phyloP scores from a whole-genome alignment of 2,329 filamentous ascomycete species.

The Zopfia rhizophila region DNA sequence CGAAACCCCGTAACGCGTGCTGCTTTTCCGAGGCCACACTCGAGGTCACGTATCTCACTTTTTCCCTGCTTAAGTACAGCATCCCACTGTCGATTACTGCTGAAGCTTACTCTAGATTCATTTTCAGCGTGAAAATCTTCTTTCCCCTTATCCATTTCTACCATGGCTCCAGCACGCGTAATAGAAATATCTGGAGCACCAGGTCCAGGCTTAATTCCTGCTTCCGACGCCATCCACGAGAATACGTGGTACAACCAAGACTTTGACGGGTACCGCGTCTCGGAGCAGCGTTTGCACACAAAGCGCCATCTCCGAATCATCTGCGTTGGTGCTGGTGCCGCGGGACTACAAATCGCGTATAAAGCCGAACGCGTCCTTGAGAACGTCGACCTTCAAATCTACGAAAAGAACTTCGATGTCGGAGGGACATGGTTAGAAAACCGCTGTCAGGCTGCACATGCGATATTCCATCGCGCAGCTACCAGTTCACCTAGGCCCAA shows the following conservation, averaged over 20 bases:
- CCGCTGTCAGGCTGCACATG: conserved; percentile 19
- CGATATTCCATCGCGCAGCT: conserved; percentile 36
- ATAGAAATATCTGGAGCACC: conserved; percentile 11
- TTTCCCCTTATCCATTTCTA: conserved; percentile 4
- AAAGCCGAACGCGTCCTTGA: too few species aligned
- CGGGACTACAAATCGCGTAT: conserved; percentile 52
- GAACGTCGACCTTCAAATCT: conserved; percentile 5
- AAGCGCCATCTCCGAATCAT: conserved; percentile 22
- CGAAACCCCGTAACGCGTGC: too few species aligned
- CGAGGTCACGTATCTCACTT: too few species aligned
- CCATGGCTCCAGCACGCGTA: conserved; percentile 11
- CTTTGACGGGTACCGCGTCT: conserved; percentile 12
- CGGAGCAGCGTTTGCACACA: conserved; percentile 2
- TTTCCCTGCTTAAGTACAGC: too few species aligned
- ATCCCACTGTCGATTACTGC: too few species aligned
- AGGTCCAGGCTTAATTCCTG: conserved; percentile 8
- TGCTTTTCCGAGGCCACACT: too few species aligned
- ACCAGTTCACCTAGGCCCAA: conserved; percentile 22
- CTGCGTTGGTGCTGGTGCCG: conserved; percentile 45
- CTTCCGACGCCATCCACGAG: conserved; percentile 14
- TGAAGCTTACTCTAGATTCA: too few species aligned
- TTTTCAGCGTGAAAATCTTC: too few species aligned
- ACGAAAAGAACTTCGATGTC: conserved; percentile 21
- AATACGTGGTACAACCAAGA: conserved; percentile 17
- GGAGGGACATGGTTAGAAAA: conserved; percentile 23